Base-by-base conservation (phyloP, 2,329 filamentous ascomycete species). In the Saccharata proteae region DNA sequence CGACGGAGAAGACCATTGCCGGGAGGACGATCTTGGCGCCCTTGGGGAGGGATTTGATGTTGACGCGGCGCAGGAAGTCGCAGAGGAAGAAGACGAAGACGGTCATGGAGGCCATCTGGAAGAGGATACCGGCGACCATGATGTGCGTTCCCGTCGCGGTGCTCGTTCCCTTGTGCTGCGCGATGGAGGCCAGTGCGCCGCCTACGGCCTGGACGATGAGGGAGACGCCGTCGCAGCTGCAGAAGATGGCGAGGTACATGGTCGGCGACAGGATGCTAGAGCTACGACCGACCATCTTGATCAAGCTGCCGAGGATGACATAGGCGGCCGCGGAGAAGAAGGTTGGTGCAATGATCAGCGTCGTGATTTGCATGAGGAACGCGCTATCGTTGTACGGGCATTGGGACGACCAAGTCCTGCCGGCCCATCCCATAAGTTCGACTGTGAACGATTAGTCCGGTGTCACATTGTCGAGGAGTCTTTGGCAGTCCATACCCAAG, bases 21-120 rank as follows among this genome's bases (percentile, higher is more conserved):
- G 28, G 44, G 6, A 45, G 31, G 8, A 34, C 16, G 14, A 10
- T 7, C 13, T 15, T 26, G 24, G 13, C 13, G 24, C 24, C 8
- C 13, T 8, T 8, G 24, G 24, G 13, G 8, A 26, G 24, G 7
- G 14, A 6, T 7, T 7, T 6, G 8, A 8, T 11, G 8, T 14
- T 8, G 8, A 15, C 24, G 4, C 62, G 54, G 6, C 51, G 46
- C 16, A 71, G 45, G 42, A 71, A 72, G 37, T 67, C 64, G 13
- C 43, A 49, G 3, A 70, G 61, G 22, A 65, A 52, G 40, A 46
- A 37, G 26, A 61, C 61, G 47, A 77, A 76, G 34, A 67, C 36
- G 18, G 62, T 56, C 34, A 76, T 63, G 4, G 67, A 65, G 34
- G 59, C 56, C 23, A 76, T 65, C 42, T 77, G 72, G 34, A 75